Base-by-base conservation (phyloP, 192 early-diverging fungal genomes). In the Coemansia sp. region DNA sequence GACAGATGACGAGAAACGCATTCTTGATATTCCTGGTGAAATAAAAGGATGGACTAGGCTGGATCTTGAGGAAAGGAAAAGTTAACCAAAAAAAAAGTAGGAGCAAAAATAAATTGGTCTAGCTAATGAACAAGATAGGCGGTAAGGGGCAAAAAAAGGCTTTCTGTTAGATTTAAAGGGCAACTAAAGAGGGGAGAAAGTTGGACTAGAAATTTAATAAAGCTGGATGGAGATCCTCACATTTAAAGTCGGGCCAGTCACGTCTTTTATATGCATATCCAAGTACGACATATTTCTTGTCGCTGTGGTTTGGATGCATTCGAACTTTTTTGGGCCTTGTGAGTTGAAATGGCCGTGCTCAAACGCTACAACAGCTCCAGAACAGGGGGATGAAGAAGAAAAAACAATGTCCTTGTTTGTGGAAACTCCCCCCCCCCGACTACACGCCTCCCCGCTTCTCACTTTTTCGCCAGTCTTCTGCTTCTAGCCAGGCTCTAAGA, bases 1-100 rank as follows among this genome's bases (percentile, higher is more conserved):
- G 57, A 71, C 29, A 39, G 74, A 71, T 3, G 65, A 70, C 16
- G 74, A 71, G 68, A 76, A 62, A 22, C 74, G 74, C 74, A 76
- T 76, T 66, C 70, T 76, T 71, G 57, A 60, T 57, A 34, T 57
- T 57, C 55, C 53, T 57, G 41, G 41, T 60, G 53, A 33, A 22
- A 22, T 53, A 12, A 53, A 53, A 12, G 10, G 11, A 27, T 22
- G 47, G 20, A 50, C 47, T 5, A 20, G 7, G 12, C 11, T 13
- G 39, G 15, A 62, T 44, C 60, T 60, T 10, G 16, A 24, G 13
- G 33, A 39, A 29, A 55, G 18, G 27, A 27, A 31, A n/a, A 36
- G 41, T 13, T 16, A 43, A 43, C 36, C 36, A 38, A 38, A 38
- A 27, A 38, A 27, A 50, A 71, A 62, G 49, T 40, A 33, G 62